Evolutionary conservation across 331 rosid species (phyloP), one percentile per base, ranked within the genome.

Genomic region (Erythrophleum ivorense): DNA sequence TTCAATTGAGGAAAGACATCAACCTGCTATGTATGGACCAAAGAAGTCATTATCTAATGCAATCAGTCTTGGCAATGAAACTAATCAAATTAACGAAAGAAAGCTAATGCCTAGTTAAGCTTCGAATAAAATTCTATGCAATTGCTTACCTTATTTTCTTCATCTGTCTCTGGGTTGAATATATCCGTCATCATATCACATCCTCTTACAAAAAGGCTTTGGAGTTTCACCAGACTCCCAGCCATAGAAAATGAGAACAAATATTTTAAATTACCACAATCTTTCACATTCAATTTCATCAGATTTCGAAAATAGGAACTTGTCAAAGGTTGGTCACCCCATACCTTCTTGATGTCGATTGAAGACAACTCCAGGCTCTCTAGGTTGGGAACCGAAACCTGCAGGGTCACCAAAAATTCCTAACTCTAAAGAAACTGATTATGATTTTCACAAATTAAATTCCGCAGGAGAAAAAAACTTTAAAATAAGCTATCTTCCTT

Each of bases 351-450:
- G 9, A 63, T 40, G 36, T 84, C 36, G 16, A 74, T 48, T 73
- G 66, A 55, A 7, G 46, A 53, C 31, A 84, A 29, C 11, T 84
- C 77, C 53, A 74, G 59, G 38, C 58, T 84, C 62, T 73, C 77
- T n/a, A 74, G 63, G 4, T 55, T 79, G 50, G 84, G 87, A 70
- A 79, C 13, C 18, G 59, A 50, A 68, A 84, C 78, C 87, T 78
- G 73, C 62, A 70, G 1, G 15, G 29, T 11, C 53, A 62, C 38
- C 24, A 59, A 40, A 41, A 48, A 46, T 38, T 48, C 1, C 69
- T 6, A 3, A 8, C 68, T 33, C 3, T 2, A 3, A 12, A 12
- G 12, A 6, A 46, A 71, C 21, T 46, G 4, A 29, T n/a, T n/a
- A n/a, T n/a, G n/a, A n/a, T n/a, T n/a, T n/a, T n/a, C n/a, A n/a